Evolutionary conservation across 1,139 yeast genomes (phyloP), one percentile per base, ranked within the genome.

Genomic region (Geotrichum candidum): DNA sequence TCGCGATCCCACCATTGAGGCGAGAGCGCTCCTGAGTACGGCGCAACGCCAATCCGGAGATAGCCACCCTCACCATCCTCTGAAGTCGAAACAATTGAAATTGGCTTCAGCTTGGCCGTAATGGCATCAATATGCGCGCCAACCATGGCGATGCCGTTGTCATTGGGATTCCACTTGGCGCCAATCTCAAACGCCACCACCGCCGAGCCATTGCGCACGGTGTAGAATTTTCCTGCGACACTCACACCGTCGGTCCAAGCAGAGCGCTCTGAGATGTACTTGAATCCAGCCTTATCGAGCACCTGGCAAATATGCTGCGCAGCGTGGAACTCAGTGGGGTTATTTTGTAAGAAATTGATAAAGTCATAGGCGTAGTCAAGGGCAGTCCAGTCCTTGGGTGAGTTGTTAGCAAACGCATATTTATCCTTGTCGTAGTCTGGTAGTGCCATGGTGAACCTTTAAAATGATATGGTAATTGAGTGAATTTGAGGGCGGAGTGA

Each of bases 81-180:
- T 23, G 60, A 60, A 70, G 88, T 71, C 22, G 66, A 91, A 68
- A 83, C 83, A 69, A 86, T 84, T 25, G 96, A 88, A 53, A 89
- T 78, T 7, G 97, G 97, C 76, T 91, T 91, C 67, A 91, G 61
- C 61, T 65, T 63, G 57, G 69, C 65, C 56, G 90, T 85, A 23
- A 96, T 94, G 4, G 96, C 90, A 72, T 91, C 97, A 0, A 96
- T 88, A 72, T 91, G 97, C 10, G 95, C 92, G 11, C 96, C 97
- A 57, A 90, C 86, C 62, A 91, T 83, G 1, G 96, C 85, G 63
- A 89, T 79, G 10, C 96, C 85, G 13, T 96, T 96, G 18, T 6
- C 22, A 5, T 54, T 25, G 22, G 88, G 84, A 51, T 72, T 69
- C 80, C 85, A 88, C 59, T 82, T 73, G 54, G 91, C 92, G 25